These are phyloP conservation scores for Camellia granthamiana DNA, from an alignment of 148 eudicot genomes.

Conservation along the genomic window DNA sequence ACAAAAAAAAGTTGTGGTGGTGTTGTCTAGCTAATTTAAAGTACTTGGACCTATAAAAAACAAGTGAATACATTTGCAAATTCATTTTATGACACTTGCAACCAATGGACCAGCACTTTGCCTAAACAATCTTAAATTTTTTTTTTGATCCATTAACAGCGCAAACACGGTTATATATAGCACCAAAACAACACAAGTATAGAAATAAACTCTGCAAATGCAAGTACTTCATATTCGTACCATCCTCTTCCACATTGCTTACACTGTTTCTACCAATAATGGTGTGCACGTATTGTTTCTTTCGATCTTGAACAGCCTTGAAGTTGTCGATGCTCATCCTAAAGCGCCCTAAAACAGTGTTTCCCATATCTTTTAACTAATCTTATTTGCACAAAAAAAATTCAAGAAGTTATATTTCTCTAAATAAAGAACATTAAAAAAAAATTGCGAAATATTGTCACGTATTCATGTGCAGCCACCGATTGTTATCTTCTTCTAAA, in stretches of 20 bases:
- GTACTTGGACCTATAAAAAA: not conserved
- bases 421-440: not conserved
- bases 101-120: not conserved
- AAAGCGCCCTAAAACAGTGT: slow-evolving; percentile 79
- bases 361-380: slow-evolving; percentile 87
- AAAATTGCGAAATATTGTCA: no score
- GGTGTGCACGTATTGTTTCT: slow-evolving; percentile 16
- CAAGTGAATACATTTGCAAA: not conserved
- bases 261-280: not conserved
- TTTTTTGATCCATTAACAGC: not conserved
- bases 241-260: not conserved
- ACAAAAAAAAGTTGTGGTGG: not conserved
- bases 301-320: slow-evolving; percentile 90
- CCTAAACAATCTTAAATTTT: not conserved
- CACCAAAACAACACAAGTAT: not conserved
- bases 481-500: no score
- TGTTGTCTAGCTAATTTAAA: not conserved
- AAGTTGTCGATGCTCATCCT: slow-evolving; percentile 97
- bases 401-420: not conserved
- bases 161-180: not conserved
- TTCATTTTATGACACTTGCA: not conserved
- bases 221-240: not conserved
- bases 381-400: slow-evolving; percentile 37
- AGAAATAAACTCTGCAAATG: not conserved
- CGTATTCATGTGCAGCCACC: no score